Conservation (phyloP, 129 eudicot species). For the Sambucus nigra region DNA sequence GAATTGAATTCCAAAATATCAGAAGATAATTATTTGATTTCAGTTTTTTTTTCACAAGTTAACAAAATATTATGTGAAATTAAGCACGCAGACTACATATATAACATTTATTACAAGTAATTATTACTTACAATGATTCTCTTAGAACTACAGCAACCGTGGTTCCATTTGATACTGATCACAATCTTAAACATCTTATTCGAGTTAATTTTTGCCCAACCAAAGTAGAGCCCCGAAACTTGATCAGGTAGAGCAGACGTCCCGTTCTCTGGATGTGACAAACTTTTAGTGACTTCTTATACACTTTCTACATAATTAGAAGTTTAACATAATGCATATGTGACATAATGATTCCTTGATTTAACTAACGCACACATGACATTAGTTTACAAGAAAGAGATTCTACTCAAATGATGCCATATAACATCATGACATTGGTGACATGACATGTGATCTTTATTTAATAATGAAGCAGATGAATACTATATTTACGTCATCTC, state of each 20-base stretch:
- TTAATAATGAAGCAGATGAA: no score
- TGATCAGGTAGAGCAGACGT: constrained; percentile 46
- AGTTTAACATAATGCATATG: background rate
- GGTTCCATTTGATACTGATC: constrained; percentile 49
- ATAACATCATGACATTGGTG: no score
- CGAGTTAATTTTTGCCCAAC: constrained; percentile 52
- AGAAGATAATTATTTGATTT: no score
- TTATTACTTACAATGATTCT: constrained; percentile 49
- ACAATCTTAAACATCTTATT: constrained; percentile 39
- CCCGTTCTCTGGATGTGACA: constrained; percentile 27
- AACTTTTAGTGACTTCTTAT: background rate
- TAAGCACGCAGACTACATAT: no score
- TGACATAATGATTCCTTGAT: background rate
- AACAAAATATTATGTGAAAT: no score
- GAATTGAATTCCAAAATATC: background rate
- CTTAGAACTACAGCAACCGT: constrained; percentile 19
- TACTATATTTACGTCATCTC: no score
- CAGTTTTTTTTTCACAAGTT: no score
- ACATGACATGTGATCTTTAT: no score
- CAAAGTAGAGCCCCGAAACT: constrained; percentile 61
- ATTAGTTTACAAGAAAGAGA: no score
- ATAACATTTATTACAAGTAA: no score
- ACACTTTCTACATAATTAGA: background rate
- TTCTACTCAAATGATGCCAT: no score
- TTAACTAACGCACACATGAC: background rate